Evolutionary conservation across 192 early-diverging fungal species (phyloP).

Genomic region (Coemansia sp.): DNA sequence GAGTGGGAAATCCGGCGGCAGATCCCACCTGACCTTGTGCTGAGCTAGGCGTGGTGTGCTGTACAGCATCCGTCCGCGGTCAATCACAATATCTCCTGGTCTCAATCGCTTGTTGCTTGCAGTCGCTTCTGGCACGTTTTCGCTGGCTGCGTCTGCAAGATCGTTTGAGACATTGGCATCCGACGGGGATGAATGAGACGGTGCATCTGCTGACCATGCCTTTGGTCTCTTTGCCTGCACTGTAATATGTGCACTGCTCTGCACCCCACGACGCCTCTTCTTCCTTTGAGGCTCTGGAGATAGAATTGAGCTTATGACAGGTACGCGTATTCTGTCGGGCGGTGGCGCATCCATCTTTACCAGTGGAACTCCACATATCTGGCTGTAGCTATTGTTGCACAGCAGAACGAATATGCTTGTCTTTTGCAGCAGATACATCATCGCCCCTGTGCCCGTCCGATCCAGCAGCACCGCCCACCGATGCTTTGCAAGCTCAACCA

Average conservation of each 20-base stretch:
- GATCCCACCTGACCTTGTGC: constrained; percentile 18
- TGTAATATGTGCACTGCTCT: too few relatives aligned
- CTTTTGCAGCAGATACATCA: constrained; percentile 28
- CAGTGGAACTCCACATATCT: constrained; percentile 40
- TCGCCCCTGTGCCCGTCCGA: constrained; percentile 31
- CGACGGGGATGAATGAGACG: background rate
- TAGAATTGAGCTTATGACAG: constrained; percentile 5
- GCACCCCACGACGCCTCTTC: background rate
- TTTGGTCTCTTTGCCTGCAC: background rate
- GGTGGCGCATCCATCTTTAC: constrained; percentile 10
- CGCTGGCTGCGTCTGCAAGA: background rate
- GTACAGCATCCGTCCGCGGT: constrained; percentile 31
- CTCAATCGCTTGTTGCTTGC: background rate
- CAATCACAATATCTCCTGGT: constrained; percentile 13
- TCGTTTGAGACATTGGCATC: background rate
- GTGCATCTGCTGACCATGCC: too few relatives aligned
- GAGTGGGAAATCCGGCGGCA: constrained; percentile 29
- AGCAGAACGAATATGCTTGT: constrained; percentile 42
- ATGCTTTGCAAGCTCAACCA: constrained; percentile 28
- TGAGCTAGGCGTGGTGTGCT: constrained; percentile 12
- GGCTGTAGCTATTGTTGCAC: constrained; percentile 26
- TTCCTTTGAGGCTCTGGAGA: background rate
- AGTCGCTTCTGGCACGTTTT: background rate
- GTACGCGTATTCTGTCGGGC: constrained; percentile 5
- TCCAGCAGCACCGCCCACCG: too few relatives aligned